Evolutionary conservation across 441 rosid species (phyloP).

Genomic region (Bocquillonia castaneifolia): DNA sequence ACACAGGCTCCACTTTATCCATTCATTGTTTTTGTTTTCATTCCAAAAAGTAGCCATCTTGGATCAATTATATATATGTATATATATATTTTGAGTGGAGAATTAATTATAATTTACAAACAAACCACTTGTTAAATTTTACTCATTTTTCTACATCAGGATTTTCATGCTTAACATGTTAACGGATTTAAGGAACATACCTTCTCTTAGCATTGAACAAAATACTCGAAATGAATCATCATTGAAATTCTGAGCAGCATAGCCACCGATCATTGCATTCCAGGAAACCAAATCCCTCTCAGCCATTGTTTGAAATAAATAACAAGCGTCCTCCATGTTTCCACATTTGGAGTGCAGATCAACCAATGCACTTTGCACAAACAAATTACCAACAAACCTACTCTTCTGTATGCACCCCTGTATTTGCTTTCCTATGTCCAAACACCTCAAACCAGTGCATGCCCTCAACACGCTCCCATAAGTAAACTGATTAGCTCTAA

Average conservation of each 20-base stretch:
- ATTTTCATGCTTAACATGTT: neutral
- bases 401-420: slow-evolving; percentile 63
- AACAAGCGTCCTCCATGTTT: slow-evolving; percentile 40
- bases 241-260: slow-evolving; percentile 31
- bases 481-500: slow-evolving; percentile 50
- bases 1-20: neutral
- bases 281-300: slow-evolving; percentile 55
- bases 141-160: no score
- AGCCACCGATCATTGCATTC: slow-evolving; percentile 68
- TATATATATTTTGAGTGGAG: no score
- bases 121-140: no score
- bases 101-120: no score
- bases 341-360: slow-evolving; percentile 62
- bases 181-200: slow-evolving; percentile 26
- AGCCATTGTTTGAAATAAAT: slow-evolving; percentile 45
- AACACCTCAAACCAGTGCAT: slow-evolving; percentile 45
- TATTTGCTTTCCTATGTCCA: slow-evolving; percentile 55
- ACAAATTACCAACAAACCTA: slow-evolving; percentile 43
- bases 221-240: slow-evolving; percentile 45
- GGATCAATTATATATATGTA: no score
- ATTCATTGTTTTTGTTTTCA: neutral
- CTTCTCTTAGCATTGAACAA: slow-evolving; percentile 52
- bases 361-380: slow-evolving; percentile 61
- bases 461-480: slow-evolving; percentile 65
- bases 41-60: no score